Evolutionary conservation across 192 early-diverging fungal genomes (phyloP), one percentile per base, ranked within the genome.

Genomic region (Spinellus fusiger): DNA sequence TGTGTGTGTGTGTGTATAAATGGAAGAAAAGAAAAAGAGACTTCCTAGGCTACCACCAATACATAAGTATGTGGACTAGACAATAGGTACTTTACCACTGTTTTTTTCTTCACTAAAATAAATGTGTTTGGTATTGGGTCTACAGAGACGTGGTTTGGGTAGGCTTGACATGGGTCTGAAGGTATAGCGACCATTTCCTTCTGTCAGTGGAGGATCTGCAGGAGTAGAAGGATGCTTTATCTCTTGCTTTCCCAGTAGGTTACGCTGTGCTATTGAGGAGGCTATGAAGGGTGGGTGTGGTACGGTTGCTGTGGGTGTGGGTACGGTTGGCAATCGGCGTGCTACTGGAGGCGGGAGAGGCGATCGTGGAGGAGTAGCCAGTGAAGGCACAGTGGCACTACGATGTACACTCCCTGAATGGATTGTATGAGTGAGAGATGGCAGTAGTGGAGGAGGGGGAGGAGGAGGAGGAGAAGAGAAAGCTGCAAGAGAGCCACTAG

Each of bases 81-180:
- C 35, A 37, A 37, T 37, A 37, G 6, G 35, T 9, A 13, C 35
- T 9, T 37, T 37, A 13, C 13, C 35, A 37, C 35, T 9, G 13
- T 37, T 9, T 37, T 37, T 32, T 46, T 54, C 56, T 15, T 58
- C 58, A 37, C 66, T 73, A 32, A 59, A 60, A 55, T 66, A 72
- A 28, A 59, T 51, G 5, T 61, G 65, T 9, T 48, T 25, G 16
- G 47, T 18, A 0, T 32, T 49, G 13, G 25, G 22, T 23, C 26
- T 56, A 18, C 50, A 20, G 13, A 40, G 6, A 54, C 65, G 37
- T 25, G 54, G 51, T 27, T 59, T 10, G 18, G 65, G 70, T 9
- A 73, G 37, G 2, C 35, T 49, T 2, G 56, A 57, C 13, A 61
- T 55, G 18, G 60, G 52, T 49, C 65, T 44, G 53, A 73, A 67